A percentile compares a stretch with the other conserved stretches of the same genome.
Conservation (phyloP, 768 basidiomycete genomes). For the Lentinula detonsa region DNA sequence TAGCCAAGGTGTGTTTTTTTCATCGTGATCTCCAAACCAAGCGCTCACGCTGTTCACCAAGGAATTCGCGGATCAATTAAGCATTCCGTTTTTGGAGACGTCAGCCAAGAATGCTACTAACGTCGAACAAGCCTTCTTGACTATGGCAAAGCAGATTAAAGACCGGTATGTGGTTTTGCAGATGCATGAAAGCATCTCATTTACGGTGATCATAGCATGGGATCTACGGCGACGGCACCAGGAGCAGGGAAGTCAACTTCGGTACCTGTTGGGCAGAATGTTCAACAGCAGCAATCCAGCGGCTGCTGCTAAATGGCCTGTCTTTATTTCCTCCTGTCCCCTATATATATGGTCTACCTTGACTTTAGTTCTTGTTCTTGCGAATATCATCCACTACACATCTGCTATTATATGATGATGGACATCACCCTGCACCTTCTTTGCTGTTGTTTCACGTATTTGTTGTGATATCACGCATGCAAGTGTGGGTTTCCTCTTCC, state of each 20-base stretch:
- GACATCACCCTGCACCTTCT: conserved; percentile 18
- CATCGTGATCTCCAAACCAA: not conserved
- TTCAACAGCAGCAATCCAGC: conserved; percentile 66
- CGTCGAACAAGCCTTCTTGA: conserved; percentile 99
- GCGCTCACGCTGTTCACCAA: conserved; percentile 22
- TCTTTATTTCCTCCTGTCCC: not conserved
- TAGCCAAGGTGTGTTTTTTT: conserved; percentile 59
- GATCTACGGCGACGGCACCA: conserved; percentile 68
- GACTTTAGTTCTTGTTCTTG: conserved; percentile 11
- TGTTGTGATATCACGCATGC: conserved; percentile 10
- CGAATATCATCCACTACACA: conserved; percentile 23
- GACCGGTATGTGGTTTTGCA: conserved; percentile 55
- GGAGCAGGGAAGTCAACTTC: conserved; percentile 78
- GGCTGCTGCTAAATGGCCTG: conserved; percentile 67
- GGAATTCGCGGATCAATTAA: conserved; percentile 94
- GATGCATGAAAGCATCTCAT: not conserved
- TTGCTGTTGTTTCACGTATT: conserved; percentile 8
- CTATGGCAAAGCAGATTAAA: conserved; percentile 96
- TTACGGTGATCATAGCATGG: conserved; percentile 55
- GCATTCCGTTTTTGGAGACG: conserved; percentile 95
- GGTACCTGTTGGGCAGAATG: conserved; percentile 78
- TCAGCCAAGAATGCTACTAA: conserved; percentile 99
- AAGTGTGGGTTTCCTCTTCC: conserved; percentile 1
- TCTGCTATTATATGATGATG: conserved; percentile 23
- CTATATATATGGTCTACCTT: conserved; percentile 7